A percentile compares a stretch with the other conserved stretches of the same genome.
These are phyloP conservation scores for Ceratorhiza oryzae-sativae DNA, from an alignment of 1,284 basidiomycete species.

Conservation along the genomic window DNA sequence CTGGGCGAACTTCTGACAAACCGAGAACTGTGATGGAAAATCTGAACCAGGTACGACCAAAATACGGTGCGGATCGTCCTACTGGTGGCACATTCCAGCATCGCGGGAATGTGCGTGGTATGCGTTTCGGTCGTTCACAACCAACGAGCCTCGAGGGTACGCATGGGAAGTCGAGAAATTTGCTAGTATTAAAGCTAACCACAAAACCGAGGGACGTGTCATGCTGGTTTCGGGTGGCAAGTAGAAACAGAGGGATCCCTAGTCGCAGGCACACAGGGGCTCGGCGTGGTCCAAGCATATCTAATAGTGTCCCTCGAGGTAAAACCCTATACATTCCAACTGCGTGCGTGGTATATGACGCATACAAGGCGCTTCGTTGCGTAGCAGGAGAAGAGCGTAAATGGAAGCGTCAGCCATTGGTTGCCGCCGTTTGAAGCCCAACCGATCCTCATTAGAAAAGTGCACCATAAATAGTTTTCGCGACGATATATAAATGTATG, in stretches of 20 bases:
- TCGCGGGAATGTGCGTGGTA: constrained; percentile 14
- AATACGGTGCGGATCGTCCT: not conserved
- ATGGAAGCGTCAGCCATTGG: not conserved
- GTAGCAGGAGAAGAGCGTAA: not conserved
- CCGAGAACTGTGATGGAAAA: constrained; percentile 12
- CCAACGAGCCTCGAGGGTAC: constrained; percentile 1
- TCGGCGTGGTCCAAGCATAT: not conserved
- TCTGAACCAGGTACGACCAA: constrained; percentile 22
- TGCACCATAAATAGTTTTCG: too few relatives aligned
- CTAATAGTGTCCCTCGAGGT: not conserved
- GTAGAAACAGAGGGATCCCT: not conserved
- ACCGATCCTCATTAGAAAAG: not conserved
- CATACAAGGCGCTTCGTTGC: not conserved
- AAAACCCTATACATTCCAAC: not conserved
- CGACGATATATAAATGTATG: too few relatives aligned
- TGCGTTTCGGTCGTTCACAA: constrained; percentile 17
- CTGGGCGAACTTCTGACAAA: constrained; percentile 65
- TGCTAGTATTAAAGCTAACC: not conserved
- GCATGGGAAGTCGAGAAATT: not conserved
- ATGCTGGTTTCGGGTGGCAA: not conserved
- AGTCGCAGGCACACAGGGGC: not conserved
- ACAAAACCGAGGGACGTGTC: not conserved
- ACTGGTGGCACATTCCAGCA: constrained; percentile 25
- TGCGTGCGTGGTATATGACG: not conserved
- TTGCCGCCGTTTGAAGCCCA: not conserved